Conservation (phyloP, 139 green algal species). For the Asterochloris sp. region DNA sequence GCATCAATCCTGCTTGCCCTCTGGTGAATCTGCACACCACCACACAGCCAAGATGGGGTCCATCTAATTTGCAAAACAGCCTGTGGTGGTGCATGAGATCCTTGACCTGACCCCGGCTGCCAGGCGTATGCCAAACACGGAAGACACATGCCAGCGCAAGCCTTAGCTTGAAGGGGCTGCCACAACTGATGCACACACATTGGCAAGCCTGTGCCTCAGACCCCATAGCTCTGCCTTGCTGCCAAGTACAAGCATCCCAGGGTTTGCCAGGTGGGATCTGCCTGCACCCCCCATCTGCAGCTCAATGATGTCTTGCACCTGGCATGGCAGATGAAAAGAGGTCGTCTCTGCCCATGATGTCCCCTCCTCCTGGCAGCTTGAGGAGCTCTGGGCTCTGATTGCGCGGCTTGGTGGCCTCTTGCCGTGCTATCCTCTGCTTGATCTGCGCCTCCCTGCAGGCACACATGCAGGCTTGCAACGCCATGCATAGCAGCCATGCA, state of each 20-base stretch:
- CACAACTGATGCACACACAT: background rate
- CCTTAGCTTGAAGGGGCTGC: background rate
- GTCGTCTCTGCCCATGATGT: constrained; percentile 57
- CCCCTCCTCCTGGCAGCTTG: constrained; percentile 41
- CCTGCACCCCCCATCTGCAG: background rate
- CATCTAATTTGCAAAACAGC: too few relatives aligned
- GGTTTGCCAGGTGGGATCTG: background rate
- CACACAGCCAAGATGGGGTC: too few relatives aligned
- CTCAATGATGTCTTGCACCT: constrained; percentile 32
- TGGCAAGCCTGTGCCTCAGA: background rate
- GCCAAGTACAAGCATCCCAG: background rate
- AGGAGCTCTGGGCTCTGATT: constrained; percentile 45
- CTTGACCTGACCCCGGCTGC: too few relatives aligned
- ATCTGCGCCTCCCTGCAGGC: constrained; percentile 44
- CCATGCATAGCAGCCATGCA: too few relatives aligned
- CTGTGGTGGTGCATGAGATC: too few relatives aligned
- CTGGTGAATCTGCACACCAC: too few relatives aligned
- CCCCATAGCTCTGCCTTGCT: background rate
- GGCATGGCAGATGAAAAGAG: constrained; percentile 50
- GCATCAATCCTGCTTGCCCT: too few relatives aligned
- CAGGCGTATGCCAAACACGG: background rate
- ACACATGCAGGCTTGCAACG: background rate
- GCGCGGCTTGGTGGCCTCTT: constrained; percentile 39
- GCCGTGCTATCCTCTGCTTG: constrained; percentile 46
- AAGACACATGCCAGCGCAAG: background rate